Conservation (phyloP, 345 rosid genomes). For the Linum tenue region DNA sequence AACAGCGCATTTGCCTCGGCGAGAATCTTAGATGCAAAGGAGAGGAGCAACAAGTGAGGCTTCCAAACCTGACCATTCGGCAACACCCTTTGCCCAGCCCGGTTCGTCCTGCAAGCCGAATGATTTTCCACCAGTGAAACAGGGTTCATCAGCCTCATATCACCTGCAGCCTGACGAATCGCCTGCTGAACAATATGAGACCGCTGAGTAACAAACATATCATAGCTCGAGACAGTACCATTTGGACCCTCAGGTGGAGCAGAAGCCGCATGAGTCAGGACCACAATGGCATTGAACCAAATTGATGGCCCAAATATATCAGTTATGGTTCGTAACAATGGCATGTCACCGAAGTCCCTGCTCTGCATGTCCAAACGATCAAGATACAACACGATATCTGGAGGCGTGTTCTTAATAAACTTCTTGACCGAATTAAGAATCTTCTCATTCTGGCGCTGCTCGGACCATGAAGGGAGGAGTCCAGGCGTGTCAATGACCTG, state of each 20-base stretch:
- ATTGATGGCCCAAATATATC: constrained; percentile 88
- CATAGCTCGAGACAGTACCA: constrained; percentile 89
- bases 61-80: constrained; percentile 99
- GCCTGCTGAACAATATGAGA: constrained; percentile 95
- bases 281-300: constrained; percentile 99
- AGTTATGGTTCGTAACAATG: constrained; percentile 82
- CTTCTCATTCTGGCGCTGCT: constrained; percentile 88
- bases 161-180: constrained; percentile 98
- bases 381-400: constrained; percentile 93
- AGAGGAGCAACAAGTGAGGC: constrained; percentile 87
- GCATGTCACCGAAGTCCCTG: constrained; percentile 93
- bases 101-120: constrained; percentile 92
- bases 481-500: constrained; percentile 97
- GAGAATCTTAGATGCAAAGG: constrained; percentile 98
- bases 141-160: constrained; percentile 98
- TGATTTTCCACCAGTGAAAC: constrained; percentile 96
- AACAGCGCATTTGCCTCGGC: constrained; percentile 86
- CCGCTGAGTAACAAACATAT: constrained; percentile 95
- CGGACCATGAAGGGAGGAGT: constrained; percentile 87
- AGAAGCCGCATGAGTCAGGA: constrained; percentile 96
- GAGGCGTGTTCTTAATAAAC: constrained; percentile 83
- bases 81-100: constrained; percentile 96
- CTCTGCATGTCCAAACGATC: constrained; percentile 94
- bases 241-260: constrained; percentile 99
- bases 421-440: constrained; percentile 69